Base-by-base conservation (phyloP, 148 eudicot species). In the Rhododendron henanense region DNA sequence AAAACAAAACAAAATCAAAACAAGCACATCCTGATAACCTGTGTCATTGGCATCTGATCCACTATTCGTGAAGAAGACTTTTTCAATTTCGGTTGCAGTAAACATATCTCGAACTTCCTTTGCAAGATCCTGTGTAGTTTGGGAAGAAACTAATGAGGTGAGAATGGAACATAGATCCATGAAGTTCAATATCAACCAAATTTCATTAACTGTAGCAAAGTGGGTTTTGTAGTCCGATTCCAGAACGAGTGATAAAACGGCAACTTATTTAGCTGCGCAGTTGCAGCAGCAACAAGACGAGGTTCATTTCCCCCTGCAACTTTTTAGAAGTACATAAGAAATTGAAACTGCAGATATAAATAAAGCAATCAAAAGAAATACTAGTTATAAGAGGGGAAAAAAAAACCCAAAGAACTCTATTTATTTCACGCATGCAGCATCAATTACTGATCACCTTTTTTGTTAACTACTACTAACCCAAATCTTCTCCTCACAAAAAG, bases 21-120 rank as follows among this genome's bases (percentile, higher is more conserved):
- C 6, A 41, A 75, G 19, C 45, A 63, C 41, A 41, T 65, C 48
- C 9, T 79, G 14, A 55, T 25, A 33, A 95, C 99, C 98, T 97
- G 99, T 92, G 86, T 97, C 99, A 90, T 95, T 97, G 79, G 98
- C 98, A 88, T 97, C 99, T 65, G 99, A 97, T 83, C 99, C 99
- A 90, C 99, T 93, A 84, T 97, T 97, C 35, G 96, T 94, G 87
- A 97, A 97, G 85, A 97, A 97, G 23, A 90, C 99, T 90, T 94
- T 97, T 55, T 86, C 95, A 98, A 97, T 97, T 91, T 94, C 89
- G 35, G 85, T 85, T 15, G 98, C 95, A 5, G 98, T 97, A 89
- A 94, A 97, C 61, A 87, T 91, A 78, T 91, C 93, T 51, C 89
- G 53, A 84, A 97, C 96, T 86, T 95, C 99, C 85, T 92, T 91